Percentiles rank a stretch among this genome's conserved stretches.
These are phyloP conservation scores for Solanum virginianum DNA, from an alignment of 257 asterid genomes.

Conservation along the genomic window DNA sequence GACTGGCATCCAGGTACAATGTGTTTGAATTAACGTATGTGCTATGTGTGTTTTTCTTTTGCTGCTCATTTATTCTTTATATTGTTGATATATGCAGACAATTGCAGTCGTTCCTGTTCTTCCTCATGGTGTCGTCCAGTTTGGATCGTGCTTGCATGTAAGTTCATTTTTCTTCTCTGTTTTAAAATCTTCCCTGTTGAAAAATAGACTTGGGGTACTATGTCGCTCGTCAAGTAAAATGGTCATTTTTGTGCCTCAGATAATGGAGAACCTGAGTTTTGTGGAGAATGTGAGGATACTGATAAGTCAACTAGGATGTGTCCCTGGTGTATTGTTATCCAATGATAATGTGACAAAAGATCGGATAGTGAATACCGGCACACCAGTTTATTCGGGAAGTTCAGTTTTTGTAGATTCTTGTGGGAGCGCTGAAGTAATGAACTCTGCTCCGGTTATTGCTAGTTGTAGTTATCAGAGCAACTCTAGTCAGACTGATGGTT, in stretches of 20 bases:
- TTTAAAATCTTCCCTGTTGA: not conserved
- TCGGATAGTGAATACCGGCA: slow-evolving; percentile 19
- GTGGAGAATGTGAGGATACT: slow-evolving; percentile 48
- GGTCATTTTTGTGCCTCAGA: slow-evolving; percentile 26
- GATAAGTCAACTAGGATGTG: slow-evolving; percentile 55
- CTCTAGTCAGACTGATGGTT: not conserved
- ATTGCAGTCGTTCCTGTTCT: slow-evolving; percentile 74
- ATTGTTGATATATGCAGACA: slow-evolving; percentile 38
- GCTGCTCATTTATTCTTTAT: not conserved
- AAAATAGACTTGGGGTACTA: not conserved
- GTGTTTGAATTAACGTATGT: not conserved
- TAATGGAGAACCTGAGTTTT: slow-evolving; percentile 55
- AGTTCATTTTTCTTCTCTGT: slow-evolving; percentile 1
- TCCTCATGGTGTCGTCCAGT: slow-evolving; percentile 90
- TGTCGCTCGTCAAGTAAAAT: not conserved
- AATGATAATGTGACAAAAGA: slow-evolving; percentile 29
- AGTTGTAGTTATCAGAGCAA: not conserved
- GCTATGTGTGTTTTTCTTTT: not conserved
- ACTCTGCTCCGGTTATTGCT: not conserved
- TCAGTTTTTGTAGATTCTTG: slow-evolving; percentile 10
- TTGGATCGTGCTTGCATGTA: slow-evolving; percentile 56
- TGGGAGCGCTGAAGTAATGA: not conserved
- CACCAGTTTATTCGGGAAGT: slow-evolving; percentile 20
- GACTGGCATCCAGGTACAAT: slow-evolving; percentile 84
- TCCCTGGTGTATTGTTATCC: slow-evolving; percentile 42